phyloP scores from a whole-genome alignment of 1,139 yeast genomes.

The Blastobotrys apis region DNA sequence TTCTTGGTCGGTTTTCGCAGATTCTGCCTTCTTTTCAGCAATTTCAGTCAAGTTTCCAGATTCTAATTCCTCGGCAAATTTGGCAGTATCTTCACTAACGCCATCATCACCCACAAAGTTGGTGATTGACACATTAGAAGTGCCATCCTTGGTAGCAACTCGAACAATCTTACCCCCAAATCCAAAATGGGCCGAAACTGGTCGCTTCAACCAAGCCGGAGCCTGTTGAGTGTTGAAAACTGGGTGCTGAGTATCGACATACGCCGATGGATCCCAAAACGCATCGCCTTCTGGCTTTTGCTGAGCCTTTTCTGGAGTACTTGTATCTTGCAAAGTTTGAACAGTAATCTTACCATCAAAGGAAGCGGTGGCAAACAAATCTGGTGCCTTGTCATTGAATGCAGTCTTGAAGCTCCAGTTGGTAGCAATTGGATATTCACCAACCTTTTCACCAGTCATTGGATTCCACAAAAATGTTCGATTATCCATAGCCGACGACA shows the following conservation, averaged over 20 bases:
- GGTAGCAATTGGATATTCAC: constrained; percentile 86
- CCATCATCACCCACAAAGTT: constrained; percentile 45
- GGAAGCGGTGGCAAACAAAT: constrained; percentile 87
- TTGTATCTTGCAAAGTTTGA: constrained; percentile 83
- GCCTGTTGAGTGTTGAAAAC: constrained; percentile 66
- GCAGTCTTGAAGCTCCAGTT: constrained; percentile 90
- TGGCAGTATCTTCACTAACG: constrained; percentile 37
- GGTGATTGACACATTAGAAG: constrained; percentile 46
- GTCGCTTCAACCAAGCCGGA: constrained; percentile 81
- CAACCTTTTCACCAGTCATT: constrained; percentile 53
- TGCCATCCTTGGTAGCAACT: constrained; percentile 42
- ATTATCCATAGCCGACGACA: constrained; percentile 91
- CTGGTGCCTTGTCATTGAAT: constrained; percentile 87
- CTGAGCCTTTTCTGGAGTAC: constrained; percentile 42
- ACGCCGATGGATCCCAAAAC: constrained; percentile 76
- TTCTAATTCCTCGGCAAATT: constrained; percentile 56
- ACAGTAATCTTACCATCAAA: constrained; percentile 82
- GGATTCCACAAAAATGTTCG: constrained; percentile 91
- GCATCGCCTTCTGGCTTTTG: constrained; percentile 55
- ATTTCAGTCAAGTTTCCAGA: constrained; percentile 28
- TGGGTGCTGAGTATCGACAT: constrained; percentile 65
- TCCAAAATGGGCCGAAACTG: constrained; percentile 78
- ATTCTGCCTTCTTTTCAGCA: constrained; percentile 19
- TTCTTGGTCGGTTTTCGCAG: constrained; percentile 42
- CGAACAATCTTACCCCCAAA: constrained; percentile 86